phyloP scores from a whole-genome alignment of 1,139 yeast genomes.

The Taphrina confusa region DNA sequence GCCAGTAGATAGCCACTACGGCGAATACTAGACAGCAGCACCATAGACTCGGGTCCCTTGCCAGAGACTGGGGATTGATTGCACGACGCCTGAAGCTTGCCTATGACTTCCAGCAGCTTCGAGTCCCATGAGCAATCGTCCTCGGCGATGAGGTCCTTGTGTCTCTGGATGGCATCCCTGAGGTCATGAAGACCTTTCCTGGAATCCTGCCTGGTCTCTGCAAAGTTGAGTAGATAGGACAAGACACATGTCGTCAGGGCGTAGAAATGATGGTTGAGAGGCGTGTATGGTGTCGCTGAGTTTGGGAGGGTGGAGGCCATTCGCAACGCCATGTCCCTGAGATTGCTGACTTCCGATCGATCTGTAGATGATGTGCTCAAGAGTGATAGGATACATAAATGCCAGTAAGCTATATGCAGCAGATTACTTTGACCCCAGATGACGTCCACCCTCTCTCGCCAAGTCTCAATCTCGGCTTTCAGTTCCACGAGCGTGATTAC shows the following conservation, averaged over 20 bases:
- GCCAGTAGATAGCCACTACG: slow-evolving; percentile 17
- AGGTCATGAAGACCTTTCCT: slow-evolving; percentile 29
- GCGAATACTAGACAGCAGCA: slow-evolving; percentile 6
- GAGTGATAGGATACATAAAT: slow-evolving; percentile 38
- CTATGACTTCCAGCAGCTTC: slow-evolving; percentile 20
- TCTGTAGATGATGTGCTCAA: slow-evolving; percentile 35
- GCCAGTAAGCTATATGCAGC: slow-evolving; percentile 41
- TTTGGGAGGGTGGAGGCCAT: slow-evolving; percentile 37
- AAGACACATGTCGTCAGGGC: slow-evolving; percentile 40
- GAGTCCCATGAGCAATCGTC: slow-evolving; percentile 36
- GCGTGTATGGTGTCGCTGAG: slow-evolving; percentile 38
- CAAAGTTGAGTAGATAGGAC: slow-evolving; percentile 38
- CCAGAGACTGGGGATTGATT: neutral
- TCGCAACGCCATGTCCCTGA: slow-evolving; percentile 40
- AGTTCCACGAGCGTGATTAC: slow-evolving; percentile 9
- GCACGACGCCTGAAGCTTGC: neutral
- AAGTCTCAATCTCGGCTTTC: slow-evolving; percentile 41
- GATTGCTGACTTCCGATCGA: slow-evolving; percentile 36
- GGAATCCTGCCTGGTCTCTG: slow-evolving; percentile 40
- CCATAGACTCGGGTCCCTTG: neutral
- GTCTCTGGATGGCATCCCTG: slow-evolving; percentile 32
- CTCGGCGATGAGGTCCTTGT: slow-evolving; percentile 30
- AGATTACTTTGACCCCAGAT: slow-evolving; percentile 41
- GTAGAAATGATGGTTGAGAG: slow-evolving; percentile 41
- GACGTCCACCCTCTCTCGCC: slow-evolving; percentile 41